A percentile compares a stretch with the other conserved stretches of the same genome.
Conservation (phyloP, 805 yeast species). For the Debaryomyces tyrocola region DNA sequence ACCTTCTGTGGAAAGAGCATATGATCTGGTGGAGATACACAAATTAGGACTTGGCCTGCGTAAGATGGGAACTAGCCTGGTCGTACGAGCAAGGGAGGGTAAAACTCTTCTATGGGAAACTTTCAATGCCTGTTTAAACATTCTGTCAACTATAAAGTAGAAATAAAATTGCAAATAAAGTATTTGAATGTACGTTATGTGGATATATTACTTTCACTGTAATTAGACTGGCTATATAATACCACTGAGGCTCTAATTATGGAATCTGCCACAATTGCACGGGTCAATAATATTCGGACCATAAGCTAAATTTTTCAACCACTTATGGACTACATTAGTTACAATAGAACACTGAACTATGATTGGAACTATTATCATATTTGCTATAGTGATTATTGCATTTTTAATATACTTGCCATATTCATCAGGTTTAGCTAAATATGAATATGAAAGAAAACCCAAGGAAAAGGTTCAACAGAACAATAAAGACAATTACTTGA, state of each 20-base stretch:
- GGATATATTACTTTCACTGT: too few relatives aligned
- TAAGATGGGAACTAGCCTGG: neutral
- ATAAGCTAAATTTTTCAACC: neutral
- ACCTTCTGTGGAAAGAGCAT: conserved; percentile 48
- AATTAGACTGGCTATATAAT: too few relatives aligned
- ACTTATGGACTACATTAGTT: neutral
- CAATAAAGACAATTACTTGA: neutral
- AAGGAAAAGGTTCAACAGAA: neutral
- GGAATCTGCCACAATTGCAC: too few relatives aligned
- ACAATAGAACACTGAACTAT: conserved; percentile 12
- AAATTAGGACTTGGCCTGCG: neutral
- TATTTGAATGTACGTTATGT: too few relatives aligned
- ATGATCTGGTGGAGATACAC: neutral
- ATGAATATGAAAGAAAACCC: conserved; percentile 28
- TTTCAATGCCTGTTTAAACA: neutral
- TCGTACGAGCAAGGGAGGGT: neutral
- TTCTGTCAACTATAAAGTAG: neutral
- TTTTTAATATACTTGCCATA: conserved; percentile 48
- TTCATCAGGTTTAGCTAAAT: conserved; percentile 49
- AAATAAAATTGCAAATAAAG: too few relatives aligned
- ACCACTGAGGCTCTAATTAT: too few relatives aligned
- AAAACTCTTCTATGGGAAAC: neutral
- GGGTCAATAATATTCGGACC: neutral
- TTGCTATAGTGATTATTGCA: conserved; percentile 43
- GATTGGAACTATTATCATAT: conserved; percentile 37